phyloP scores from a whole-genome alignment of 1,284 basidiomycete species.

The Dichomitus squalens region DNA sequence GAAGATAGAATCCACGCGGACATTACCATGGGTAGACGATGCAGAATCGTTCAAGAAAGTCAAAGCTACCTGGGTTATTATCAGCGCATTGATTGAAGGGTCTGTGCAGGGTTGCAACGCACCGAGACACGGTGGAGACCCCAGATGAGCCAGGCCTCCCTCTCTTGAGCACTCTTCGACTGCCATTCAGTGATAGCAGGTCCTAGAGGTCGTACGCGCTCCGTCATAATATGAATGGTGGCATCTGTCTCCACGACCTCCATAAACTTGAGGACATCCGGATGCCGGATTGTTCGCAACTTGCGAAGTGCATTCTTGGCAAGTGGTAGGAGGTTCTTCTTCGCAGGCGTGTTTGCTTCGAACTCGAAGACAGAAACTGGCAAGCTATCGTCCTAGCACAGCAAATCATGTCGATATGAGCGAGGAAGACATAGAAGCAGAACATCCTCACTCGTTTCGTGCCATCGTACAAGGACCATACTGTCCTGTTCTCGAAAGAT shows the following conservation, averaged over 20 bases:
- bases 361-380: conserved; percentile 90
- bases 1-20: conserved; percentile 82
- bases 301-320: conserved; percentile 93
- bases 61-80: conserved; percentile 70
- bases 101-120: conserved; percentile 35
- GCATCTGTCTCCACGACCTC: conserved; percentile 90
- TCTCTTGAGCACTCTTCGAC: conserved; percentile 60
- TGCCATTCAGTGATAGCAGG: conserved; percentile 68
- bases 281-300: conserved; percentile 90
- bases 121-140: conserved; percentile 91
- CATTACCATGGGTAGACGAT: conserved; percentile 86
- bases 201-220: conserved; percentile 82
- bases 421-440: background rate
- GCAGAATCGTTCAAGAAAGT: conserved; percentile 90
- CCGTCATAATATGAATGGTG: conserved; percentile 92
- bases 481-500: conserved; percentile 64
- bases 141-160: conserved; percentile 93
- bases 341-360: conserved; percentile 65
- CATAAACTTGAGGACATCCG: conserved; percentile 94
- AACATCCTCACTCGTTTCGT: conserved; percentile 73
- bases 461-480: conserved; percentile 89
- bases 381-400: conserved; percentile 80
- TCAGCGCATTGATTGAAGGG: background rate
- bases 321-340: conserved; percentile 67
- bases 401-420: background rate